Evolutionary conservation across 371 early-diverging fungal genomes (phyloP), one percentile per base, ranked within the genome.

Genomic region (Capillidium heterosporum): DNA sequence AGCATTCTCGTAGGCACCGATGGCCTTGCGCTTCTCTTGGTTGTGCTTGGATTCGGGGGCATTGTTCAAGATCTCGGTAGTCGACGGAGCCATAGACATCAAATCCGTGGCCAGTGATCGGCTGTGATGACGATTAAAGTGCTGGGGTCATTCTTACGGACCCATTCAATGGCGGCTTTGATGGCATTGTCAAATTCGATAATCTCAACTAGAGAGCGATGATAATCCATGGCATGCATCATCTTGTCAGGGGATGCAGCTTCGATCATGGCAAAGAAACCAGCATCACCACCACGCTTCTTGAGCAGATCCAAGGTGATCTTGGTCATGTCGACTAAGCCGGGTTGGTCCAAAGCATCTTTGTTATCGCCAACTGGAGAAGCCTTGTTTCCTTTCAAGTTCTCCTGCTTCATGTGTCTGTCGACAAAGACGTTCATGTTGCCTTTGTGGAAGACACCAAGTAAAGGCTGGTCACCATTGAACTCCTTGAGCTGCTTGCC

Each of bases 231-330:
- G 17, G 76, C 68, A 61, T 84, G 82, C 67, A 82, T 73, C 67
- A 69, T 62, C 68, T 82, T 82, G 67, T 84, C 85, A 56, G 82
- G 72, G 29, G 79, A 76, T 40, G 82, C 85, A 56, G 82, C 85
- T 68, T 84, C 85, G 48, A 77, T 74, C 82, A 84, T 77, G 62
- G 82, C 63, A 70, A 81, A 84, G 70, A 73, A 84, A 60, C 82
- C 82, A 62, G 77, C 74, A 19, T 73, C 66, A 62, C 78, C 79
- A 63, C 76, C 72, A 60, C 78, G 76, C 66, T 72, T 72, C 61
- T 78, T 69, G 52, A 80, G 61, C n/a, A 73, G 68, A 32, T 76
- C 73, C 47, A 77, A 65, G 35, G 81, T 81, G 66, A 74, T 73
- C 62, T 77, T 27, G 17, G 78, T 78, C 85, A 84, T 84, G 42